phyloP scores from a whole-genome alignment of 164 flowering plant genomes.

The Tetrastigma voinierianum region DNA sequence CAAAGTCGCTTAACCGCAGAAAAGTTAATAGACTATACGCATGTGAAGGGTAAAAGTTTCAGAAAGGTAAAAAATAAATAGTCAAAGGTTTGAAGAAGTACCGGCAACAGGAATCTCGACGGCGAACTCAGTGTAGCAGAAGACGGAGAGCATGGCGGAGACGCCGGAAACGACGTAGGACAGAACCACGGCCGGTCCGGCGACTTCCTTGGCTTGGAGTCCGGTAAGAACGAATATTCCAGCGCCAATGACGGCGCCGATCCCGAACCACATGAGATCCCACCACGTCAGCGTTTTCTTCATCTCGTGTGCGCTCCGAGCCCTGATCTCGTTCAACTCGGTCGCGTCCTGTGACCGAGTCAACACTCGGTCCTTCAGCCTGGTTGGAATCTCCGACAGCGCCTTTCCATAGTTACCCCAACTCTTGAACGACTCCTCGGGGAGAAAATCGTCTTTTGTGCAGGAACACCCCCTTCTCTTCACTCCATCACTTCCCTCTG shows the following conservation, averaged over 20 bases:
- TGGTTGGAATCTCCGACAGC: conserved; percentile 23
- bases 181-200: conserved; percentile 53
- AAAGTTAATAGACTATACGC: no score
- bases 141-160: conserved; percentile 54
- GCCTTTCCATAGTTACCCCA: conserved; percentile 35
- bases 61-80: no score
- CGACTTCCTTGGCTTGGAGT: conserved; percentile 25
- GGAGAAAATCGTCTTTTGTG: conserved; percentile 39
- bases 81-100: not conserved
- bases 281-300: conserved; percentile 47
- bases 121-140: conserved; percentile 60
- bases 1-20: no score
- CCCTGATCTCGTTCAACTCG: conserved; percentile 36
- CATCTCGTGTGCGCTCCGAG: conserved; percentile 43
- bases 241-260: conserved; percentile 53
- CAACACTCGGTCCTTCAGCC: conserved; percentile 33
- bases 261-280: conserved; percentile 55
- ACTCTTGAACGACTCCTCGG: conserved; percentile 47
- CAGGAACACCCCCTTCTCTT: conserved; percentile 27
- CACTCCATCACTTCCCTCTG: conserved; percentile 9
- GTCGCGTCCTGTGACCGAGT: conserved; percentile 38
- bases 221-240: conserved; percentile 60
- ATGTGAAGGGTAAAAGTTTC: no score
- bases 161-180: conserved; percentile 48
- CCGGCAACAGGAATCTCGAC: conserved; percentile 60